A percentile compares a stretch with the other conserved stretches of the same genome.
These are phyloP conservation scores for Lentithecium fluviatile DNA, from an alignment of 495 filamentous ascomycete species.

Conservation along the genomic window DNA sequence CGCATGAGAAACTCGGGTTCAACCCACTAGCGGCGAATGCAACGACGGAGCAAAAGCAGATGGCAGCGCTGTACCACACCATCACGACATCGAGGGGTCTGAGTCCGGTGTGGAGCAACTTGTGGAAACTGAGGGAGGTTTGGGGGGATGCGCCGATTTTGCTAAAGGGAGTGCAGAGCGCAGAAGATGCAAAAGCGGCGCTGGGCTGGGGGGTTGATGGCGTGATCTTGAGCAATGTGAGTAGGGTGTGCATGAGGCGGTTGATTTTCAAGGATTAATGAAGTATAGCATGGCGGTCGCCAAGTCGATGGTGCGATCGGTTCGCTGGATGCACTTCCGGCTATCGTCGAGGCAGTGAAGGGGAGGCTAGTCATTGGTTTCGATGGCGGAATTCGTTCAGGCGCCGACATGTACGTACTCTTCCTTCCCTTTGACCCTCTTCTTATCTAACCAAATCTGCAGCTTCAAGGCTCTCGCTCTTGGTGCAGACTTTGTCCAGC, in stretches of 20 bases:
- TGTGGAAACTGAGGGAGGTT: slow-evolving; percentile 21
- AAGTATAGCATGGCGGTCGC: slow-evolving; percentile 48
- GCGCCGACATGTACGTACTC: slow-evolving; percentile 26
- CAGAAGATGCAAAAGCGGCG: slow-evolving; percentile 45
- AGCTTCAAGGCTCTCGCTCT: slow-evolving; percentile 41
- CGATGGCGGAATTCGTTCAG: slow-evolving; percentile 26
- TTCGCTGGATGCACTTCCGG: slow-evolving; percentile 34
- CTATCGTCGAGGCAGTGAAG: too few relatives aligned
- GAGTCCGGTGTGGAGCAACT: neutral
- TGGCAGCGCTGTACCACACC: neutral
- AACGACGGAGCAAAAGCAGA: slow-evolving; percentile 1
- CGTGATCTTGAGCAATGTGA: slow-evolving; percentile 47
- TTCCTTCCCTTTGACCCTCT: neutral
- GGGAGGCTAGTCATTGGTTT: slow-evolving; percentile 34
- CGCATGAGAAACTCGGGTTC: slow-evolving; percentile 41
- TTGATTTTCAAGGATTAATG: too few relatives aligned
- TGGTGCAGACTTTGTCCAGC: slow-evolving; percentile 39
- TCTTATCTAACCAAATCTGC: neutral
- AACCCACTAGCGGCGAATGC: neutral
- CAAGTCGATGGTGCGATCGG: slow-evolving; percentile 44
- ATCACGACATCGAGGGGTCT: neutral
- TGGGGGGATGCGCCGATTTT: slow-evolving; percentile 36
- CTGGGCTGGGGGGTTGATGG: slow-evolving; percentile 40
- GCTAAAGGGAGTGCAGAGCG: slow-evolving; percentile 42
- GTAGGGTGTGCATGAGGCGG: too few relatives aligned